Conservation (phyloP, 371 early-diverging fungal species). For the Syncephalastrum racemosum region DNA sequence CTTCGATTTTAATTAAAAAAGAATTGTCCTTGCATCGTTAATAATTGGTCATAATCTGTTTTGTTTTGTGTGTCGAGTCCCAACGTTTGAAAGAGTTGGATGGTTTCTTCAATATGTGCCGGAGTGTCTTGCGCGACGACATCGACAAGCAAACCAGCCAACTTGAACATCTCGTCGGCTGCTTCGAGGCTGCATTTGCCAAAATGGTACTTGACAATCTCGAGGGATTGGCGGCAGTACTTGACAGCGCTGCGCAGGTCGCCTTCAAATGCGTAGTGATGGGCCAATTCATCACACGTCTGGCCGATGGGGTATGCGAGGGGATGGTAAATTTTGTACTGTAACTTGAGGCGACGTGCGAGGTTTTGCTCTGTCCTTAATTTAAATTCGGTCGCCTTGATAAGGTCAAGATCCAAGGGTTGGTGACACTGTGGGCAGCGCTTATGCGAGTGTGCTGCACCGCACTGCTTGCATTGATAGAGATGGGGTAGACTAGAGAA, state of each 20-base stretch:
- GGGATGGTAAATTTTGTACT: conserved; percentile 12
- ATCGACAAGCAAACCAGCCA: conserved; percentile 13
- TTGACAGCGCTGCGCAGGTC: conserved; percentile 12
- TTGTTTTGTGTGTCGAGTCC: conserved; percentile 1
- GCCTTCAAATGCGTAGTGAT: conserved; percentile 9
- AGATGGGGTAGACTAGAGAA: too few relatives aligned
- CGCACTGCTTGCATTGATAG: too few relatives aligned
- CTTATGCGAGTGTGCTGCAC: not conserved
- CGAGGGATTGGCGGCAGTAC: conserved; percentile 21
- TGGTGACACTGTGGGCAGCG: not conserved
- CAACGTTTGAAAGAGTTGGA: not conserved
- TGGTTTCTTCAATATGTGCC: not conserved
- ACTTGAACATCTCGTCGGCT: conserved; percentile 36
- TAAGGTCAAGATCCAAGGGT: not conserved
- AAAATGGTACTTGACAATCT: conserved; percentile 16
- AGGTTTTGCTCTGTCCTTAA: not conserved
- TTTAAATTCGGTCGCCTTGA: conserved; percentile 1
- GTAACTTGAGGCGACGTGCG: conserved; percentile 6
- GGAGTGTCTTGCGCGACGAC: not conserved
- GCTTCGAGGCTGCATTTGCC: conserved; percentile 30
- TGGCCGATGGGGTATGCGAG: conserved; percentile 19
- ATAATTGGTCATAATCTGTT: conserved; percentile 1
- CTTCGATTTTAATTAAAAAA: conserved; percentile 1
- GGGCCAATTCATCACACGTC: conserved; percentile 25
- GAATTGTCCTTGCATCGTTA: conserved; percentile 3